Percentiles rank a stretch among this genome's conserved stretches.
phyloP scores from a whole-genome alignment of 306 rosid species.

The Vigna radiata region DNA sequence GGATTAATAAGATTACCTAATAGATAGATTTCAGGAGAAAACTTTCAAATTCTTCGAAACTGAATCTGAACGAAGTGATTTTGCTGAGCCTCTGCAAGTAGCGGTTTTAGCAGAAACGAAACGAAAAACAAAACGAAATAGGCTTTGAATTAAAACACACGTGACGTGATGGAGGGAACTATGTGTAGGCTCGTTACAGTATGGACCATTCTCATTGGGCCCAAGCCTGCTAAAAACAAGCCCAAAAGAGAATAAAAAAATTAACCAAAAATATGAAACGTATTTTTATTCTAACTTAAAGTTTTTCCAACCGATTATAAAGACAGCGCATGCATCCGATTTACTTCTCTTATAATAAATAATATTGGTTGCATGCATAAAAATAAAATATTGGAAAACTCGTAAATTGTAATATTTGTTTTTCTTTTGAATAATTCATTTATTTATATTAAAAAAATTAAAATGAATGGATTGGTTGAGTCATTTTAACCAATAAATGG shows the following conservation, averaged over 20 bases:
- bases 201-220: neutral
- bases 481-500: no score
- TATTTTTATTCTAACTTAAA: no score
- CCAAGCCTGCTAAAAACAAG: neutral
- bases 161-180: neutral
- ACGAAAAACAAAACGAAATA: neutral
- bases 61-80: neutral
- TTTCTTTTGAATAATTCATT: no score
- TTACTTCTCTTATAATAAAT: neutral
- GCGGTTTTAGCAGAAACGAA: constrained; percentile 16
- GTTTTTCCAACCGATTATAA: neutral
- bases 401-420: no score
- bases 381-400: neutral
- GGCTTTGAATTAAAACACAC: constrained; percentile 18
- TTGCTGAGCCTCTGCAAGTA: neutral
- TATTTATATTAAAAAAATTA: no score
- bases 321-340: neutral
- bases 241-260: neutral
- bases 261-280: neutral
- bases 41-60: neutral
- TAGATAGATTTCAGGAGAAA: neutral
- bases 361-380: neutral
- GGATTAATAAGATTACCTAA: constrained; percentile 8
- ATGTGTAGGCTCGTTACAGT: neutral
- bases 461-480: no score